Conservation (phyloP, 2,329 filamentous ascomycete species). For the Phialemonium atrogriseum region DNA sequence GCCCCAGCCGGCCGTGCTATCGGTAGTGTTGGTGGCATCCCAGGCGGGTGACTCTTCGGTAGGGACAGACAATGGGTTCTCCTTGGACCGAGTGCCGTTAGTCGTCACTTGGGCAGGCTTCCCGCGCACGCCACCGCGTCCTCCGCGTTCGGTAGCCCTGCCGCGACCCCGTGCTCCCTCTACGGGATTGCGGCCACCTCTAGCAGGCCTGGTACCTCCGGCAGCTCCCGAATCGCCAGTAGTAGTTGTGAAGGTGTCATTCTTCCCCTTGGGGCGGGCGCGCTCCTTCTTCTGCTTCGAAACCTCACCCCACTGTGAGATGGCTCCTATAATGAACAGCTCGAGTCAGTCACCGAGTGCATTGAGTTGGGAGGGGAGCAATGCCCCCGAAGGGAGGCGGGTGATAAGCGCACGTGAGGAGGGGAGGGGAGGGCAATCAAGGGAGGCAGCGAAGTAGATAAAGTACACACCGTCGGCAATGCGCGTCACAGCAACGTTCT, state of each 20-base stretch:
- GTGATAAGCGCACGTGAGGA: not conserved
- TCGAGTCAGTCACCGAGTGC: constrained; percentile 9
- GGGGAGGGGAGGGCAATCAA: constrained; percentile 3
- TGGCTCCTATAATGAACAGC: constrained; percentile 49
- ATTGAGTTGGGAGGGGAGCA: too few relatives aligned
- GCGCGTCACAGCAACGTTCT: constrained; percentile 65
- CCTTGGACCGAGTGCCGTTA: constrained; percentile 54
- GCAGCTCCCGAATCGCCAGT: constrained; percentile 39
- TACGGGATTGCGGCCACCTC: constrained; percentile 53
- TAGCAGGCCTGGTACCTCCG: constrained; percentile 36
- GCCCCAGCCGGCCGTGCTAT: constrained; percentile 36
- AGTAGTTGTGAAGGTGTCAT: constrained; percentile 42
- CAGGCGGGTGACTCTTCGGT: constrained; percentile 62
- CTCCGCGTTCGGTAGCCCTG: constrained; percentile 55
- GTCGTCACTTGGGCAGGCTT: constrained; percentile 50
- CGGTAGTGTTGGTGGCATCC: constrained; percentile 32
- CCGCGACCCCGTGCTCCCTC: constrained; percentile 56
- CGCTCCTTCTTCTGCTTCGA: constrained; percentile 71
- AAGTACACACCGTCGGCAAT: constrained; percentile 64
- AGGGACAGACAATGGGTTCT: constrained; percentile 52
- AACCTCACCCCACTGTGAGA: constrained; percentile 79
- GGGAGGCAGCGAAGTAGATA: constrained; percentile 2
- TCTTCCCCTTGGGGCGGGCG: constrained; percentile 64
- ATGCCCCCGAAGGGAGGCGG: not conserved
- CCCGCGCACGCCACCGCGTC: constrained; percentile 52